Base-by-base conservation (phyloP, 495 filamentous ascomycete species). In the Penicillium coffeae region DNA sequence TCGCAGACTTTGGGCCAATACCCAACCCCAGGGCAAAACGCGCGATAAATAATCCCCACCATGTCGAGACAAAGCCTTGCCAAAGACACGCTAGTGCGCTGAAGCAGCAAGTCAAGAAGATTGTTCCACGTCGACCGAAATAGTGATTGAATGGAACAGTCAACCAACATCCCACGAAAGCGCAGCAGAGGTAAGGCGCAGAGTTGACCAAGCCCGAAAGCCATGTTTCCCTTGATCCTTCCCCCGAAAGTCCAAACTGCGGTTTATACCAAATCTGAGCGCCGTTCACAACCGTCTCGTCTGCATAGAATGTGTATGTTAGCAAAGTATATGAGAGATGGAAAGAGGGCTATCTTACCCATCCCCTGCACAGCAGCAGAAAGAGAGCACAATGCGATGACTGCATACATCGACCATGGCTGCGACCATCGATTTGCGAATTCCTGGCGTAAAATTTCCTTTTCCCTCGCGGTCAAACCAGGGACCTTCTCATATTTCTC, bases 41-140 rank as follows among this genome's bases (percentile, higher is more conserved):
- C 7, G 84, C 81, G 36, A 89, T 66, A 54, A 90, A 85, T 69
- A 90, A 70, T 40, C 87, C 78, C 79, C 76, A 82, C 87, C 86
- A 92, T 0, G 79, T 82, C 47, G 86, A 83, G 20, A 81, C 77
- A 46, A 88, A 87, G 0, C 78, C 87, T 61, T 87, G 82, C 83
- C 87, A 89, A 48, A 95, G 78, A 63, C 84, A 90, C 6, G 87
- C 77, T 10, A 84, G 56, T 3, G 84, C 82, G 10, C 78, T 81
- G 51, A 87, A 76, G 10, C 76, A 61, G 59, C 85, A 89, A 14
- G 85, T 81, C 37, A 93, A 69, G 63, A 94, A 92, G 42, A 95
- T 87, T 10, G 89, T 91, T 7, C 89, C 87, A 2, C 89, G 81
- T 43, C 90, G 84, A 18, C 89, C 90, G 52, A 92, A 86, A 47